Conservation (phyloP, 78 protist species). For the Dictyostelium purpureum region DNA sequence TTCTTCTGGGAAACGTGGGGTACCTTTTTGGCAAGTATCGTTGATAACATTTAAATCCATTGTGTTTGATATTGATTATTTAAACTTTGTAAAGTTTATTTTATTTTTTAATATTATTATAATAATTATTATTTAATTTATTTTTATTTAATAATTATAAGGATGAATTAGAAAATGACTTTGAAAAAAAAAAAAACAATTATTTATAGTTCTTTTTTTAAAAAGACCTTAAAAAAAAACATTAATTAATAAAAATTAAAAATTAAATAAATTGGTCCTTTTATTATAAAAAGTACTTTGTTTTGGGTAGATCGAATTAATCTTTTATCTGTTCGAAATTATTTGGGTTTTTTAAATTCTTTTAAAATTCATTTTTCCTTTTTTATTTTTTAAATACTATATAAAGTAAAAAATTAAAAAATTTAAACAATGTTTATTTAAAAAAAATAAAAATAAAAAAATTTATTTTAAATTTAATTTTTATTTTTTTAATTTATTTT, state of each 20-base stretch:
- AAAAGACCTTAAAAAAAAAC: not conserved
- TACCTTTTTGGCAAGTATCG: constrained; percentile 10
- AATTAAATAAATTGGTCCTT: not conserved
- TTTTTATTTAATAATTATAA: not conserved
- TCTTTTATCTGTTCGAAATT: too few relatives aligned
- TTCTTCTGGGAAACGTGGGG: not conserved
- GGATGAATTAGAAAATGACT: not conserved
- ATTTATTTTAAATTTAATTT: not conserved
- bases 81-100: not conserved
- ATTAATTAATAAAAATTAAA: too few relatives aligned
- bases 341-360: not conserved
- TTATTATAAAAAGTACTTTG: not conserved
- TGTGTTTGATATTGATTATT: not conserved
- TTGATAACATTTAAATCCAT: constrained; percentile 11
- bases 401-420: not conserved
- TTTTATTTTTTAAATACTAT: not conserved
- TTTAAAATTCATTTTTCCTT: not conserved
- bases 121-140: not conserved
- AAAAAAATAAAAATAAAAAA: not conserved
- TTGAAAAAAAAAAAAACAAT: not conserved
- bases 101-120: not conserved
- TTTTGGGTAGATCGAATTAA: not conserved
- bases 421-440: too few relatives aligned
- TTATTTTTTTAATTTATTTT: not conserved
- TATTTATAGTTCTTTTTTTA: not conserved